Percentiles rank a stretch among this genome's conserved stretches.
Evolutionary conservation across 192 early-diverging fungal species (phyloP).

Genomic region (Coemansia sp.): DNA sequence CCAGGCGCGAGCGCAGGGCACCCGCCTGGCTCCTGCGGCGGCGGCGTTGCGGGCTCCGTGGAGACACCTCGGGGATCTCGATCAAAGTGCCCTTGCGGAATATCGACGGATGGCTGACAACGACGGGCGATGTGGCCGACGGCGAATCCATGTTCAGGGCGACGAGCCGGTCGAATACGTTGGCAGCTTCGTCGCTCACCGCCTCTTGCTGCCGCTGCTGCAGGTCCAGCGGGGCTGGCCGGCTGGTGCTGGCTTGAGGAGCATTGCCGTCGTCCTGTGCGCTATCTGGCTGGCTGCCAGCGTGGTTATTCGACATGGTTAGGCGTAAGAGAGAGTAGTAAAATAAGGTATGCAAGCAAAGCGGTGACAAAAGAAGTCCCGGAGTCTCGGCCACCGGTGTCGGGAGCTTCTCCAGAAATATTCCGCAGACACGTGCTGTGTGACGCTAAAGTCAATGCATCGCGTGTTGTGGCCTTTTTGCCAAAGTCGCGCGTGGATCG

Average conservation of each 20-base stretch:
- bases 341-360: too few species aligned
- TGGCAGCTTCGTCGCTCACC: slow-evolving; percentile 1
- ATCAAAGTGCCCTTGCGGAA: slow-evolving; percentile 41
- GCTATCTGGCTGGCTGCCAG: too few species aligned
- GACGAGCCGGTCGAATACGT: slow-evolving; percentile 25
- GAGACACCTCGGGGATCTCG: slow-evolving; percentile 28
- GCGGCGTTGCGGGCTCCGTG: slow-evolving; percentile 2
- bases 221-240: background rate
- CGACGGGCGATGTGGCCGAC: slow-evolving; percentile 56
- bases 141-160: slow-evolving; percentile 16
- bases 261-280: too few species aligned
- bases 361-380: too few species aligned
- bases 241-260: background rate
- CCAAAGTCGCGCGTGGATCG: too few species aligned
- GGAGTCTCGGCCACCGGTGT: too few species aligned
- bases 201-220: background rate
- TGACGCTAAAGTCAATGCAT: too few species aligned
- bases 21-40: background rate
- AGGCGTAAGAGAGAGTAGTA: too few species aligned
- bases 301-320: too few species aligned
- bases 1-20: slow-evolving; percentile 22
- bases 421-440: too few species aligned
- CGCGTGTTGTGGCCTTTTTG: too few species aligned
- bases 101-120: slow-evolving; percentile 30
- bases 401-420: too few species aligned